phyloP scores from a whole-genome alignment of 345 rosid genomes.

The Arabidopsis suecica region DNA sequence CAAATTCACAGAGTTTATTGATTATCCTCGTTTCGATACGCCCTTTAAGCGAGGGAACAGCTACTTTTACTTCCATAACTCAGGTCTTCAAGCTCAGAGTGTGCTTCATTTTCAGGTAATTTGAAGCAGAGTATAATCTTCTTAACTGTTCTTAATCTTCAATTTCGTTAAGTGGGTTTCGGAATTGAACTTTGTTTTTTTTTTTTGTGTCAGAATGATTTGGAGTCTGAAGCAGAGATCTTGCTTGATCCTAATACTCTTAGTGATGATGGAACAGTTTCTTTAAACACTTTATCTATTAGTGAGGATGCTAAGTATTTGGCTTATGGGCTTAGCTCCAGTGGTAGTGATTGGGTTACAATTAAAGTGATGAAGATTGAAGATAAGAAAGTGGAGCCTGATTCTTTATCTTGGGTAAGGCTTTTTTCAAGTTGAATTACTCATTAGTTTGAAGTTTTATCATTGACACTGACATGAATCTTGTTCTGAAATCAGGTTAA shows the following conservation, averaged over 20 bases:
- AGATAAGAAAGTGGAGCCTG: conserved; percentile 69
- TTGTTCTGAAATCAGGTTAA: conserved; percentile 58
- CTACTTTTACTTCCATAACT: conserved; percentile 83
- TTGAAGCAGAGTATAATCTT: background rate
- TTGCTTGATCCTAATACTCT: conserved; percentile 89
- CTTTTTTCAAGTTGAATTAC: conserved; percentile 14
- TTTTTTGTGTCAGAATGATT: conserved; percentile 54
- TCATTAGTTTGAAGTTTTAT: background rate
- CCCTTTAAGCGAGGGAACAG: conserved; percentile 71
- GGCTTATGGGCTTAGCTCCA: conserved; percentile 80
- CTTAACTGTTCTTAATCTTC: background rate
- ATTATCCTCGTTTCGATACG: conserved; percentile 80
- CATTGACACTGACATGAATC: conserved; percentile 6
- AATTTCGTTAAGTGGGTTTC: background rate
- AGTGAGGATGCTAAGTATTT: conserved; percentile 80
- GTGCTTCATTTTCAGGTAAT: conserved; percentile 79
- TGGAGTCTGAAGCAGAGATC: conserved; percentile 74
- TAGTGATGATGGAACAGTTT: conserved; percentile 86
- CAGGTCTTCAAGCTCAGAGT: conserved; percentile 86
- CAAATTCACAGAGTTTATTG: conserved; percentile 65
- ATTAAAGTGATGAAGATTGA: conserved; percentile 69
- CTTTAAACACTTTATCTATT: conserved; percentile 56
- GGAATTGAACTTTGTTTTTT: conserved; percentile 1
- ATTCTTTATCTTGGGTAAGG: conserved; percentile 83
- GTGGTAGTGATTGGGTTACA: conserved; percentile 98